Evolutionary conservation across 768 basidiomycete species (phyloP), one percentile per base, ranked within the genome.

Genomic region (Mycena latifolia): DNA sequence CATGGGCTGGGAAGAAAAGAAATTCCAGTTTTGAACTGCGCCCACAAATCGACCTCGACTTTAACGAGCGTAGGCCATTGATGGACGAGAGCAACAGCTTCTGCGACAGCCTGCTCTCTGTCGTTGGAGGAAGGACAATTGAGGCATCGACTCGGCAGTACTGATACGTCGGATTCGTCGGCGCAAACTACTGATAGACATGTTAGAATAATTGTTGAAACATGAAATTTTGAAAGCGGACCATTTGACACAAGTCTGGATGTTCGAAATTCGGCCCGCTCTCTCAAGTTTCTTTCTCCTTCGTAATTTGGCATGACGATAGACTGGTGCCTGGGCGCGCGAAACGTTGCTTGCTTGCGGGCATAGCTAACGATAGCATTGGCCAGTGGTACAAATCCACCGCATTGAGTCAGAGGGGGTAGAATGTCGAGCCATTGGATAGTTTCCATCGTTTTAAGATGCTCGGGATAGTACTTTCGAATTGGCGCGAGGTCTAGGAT

Each of bases 391-490:
- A 55, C 53, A 28, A 60, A 50, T 25, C 35, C 53, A 27, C 46
- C 58, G 12, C 52, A 54, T 24, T 66, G 65, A 10, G 45, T 22
- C 0, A 55, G 37, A 33, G 46, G 20, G 24, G 53, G 27, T 4
- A 50, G 45, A 14, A 11, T 55, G 8, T 12, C 12, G 11, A 31
- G 67, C 84, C 84, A 80, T 31, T 72, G 29, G 0, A 84, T 77
- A 3, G 66, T 75, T 65, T 86, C 79, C 83, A 85, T 86, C 22
- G 66, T 69, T 10, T 35, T 66, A 18, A 79, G 70, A 41, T 81
- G 76, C 11, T 25, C 8, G 0, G 85, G 84, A 68, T 84, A 81
- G 69, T 77, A 86, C 2, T 54, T 52, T 12, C 83, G 70, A 4
- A 20, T 18, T 1, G 84, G 80, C n/a, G 73, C 77, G 18, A 86